Percentiles rank a stretch among this genome's conserved stretches.
These are phyloP conservation scores for Malassezia globosa DNA, from an alignment of 1,284 basidiomycete species.

Conservation along the genomic window DNA sequence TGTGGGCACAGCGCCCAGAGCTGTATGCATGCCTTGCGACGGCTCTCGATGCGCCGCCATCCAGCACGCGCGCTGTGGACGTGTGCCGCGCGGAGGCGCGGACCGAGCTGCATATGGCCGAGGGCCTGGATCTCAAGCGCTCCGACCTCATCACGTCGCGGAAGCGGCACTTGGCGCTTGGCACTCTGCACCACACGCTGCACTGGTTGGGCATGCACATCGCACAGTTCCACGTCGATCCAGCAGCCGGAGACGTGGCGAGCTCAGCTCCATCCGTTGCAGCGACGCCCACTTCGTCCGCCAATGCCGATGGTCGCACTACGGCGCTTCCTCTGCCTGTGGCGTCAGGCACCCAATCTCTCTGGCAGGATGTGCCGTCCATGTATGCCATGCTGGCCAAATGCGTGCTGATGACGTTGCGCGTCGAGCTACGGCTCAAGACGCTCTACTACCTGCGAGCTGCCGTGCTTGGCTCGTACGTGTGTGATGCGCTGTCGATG, in stretches of 20 bases:
- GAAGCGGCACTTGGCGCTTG: constrained; percentile 65
- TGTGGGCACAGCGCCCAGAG: constrained; percentile 54
- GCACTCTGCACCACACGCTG: constrained; percentile 67
- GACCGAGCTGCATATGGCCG: constrained; percentile 22
- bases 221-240: constrained; percentile 21
- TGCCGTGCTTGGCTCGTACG: constrained; percentile 59
- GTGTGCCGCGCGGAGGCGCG: constrained; percentile 3
- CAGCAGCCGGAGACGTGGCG: not conserved
- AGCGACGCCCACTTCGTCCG: not conserved
- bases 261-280: not conserved
- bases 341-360: constrained; percentile 13
- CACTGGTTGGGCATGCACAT: constrained; percentile 33
- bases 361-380: constrained; percentile 62
- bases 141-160: constrained; percentile 62
- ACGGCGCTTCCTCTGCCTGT: constrained; percentile 28
- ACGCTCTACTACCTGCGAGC: constrained; percentile 70
- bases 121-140: constrained; percentile 23
- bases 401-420: constrained; percentile 74
- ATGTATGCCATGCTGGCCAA: constrained; percentile 80
- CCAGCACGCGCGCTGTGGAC: not conserved
- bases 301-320: too few relatives aligned
- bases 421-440: constrained; percentile 76
- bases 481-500: constrained; percentile 54
- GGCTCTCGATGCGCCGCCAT: constrained; percentile 42
- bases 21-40: constrained; percentile 61